phyloP scores from a whole-genome alignment of 441 rosid species.

The Sinapis alba region DNA sequence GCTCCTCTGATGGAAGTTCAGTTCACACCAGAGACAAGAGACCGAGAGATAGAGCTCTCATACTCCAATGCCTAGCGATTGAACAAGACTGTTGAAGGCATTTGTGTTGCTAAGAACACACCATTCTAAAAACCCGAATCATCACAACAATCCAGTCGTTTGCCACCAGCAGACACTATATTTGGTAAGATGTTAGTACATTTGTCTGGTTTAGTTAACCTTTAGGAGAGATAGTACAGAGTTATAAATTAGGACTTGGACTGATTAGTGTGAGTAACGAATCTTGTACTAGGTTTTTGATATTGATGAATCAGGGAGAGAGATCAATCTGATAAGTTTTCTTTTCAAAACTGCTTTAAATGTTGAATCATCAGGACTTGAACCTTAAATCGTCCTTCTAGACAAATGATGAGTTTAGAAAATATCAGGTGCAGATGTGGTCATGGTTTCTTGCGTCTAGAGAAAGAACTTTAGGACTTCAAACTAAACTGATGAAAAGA shows the following conservation, averaged over 20 bases:
- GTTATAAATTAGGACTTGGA: not conserved
- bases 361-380: constrained; percentile 14
- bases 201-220: not conserved
- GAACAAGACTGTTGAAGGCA: constrained; percentile 13
- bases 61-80: not conserved
- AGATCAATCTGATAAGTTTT: not conserved
- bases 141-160: constrained; percentile 1
- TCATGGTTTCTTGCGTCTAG: constrained; percentile 14
- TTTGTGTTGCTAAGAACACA: not conserved
- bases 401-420: not conserved
- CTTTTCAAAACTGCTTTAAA: not conserved
- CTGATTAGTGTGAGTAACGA: not conserved
- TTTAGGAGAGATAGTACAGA: constrained; percentile 22
- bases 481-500: not conserved
- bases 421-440: not conserved
- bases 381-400: not conserved
- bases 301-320: constrained; percentile 3
- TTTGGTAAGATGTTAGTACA: constrained; percentile 2
- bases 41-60: not conserved
- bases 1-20: not conserved
- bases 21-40: not conserved
- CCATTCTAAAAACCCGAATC: constrained; percentile 2
- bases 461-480: not conserved
- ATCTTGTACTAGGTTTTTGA: not conserved
- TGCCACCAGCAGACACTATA: not conserved